Evolutionary conservation across 2,329 filamentous ascomycete genomes (phyloP), one percentile per base, ranked within the genome.

Genomic region (Penicillium verrucosum): DNA sequence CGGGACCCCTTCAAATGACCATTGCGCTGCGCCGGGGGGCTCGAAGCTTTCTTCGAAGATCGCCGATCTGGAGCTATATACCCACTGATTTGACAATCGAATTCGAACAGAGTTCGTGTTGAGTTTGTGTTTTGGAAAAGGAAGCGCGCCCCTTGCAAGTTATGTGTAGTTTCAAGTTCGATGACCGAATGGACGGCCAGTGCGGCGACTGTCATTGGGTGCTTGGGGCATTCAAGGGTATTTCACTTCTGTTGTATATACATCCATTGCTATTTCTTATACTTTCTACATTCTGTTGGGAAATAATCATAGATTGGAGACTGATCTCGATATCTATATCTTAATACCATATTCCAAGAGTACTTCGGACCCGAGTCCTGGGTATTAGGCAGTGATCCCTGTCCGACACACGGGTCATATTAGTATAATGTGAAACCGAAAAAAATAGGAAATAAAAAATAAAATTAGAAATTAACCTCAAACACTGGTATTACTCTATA

Each of bases 121-220:
- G 8, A 40, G 21, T 9, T 30, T 7, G 12, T 38, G 41, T 23
- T 48, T 40, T 25, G n/a, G 23, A 23, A 46, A 25, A n/a, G 9
- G 8, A 34, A 40, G 38, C 46, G 45, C 60, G 18, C 18, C 61
- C 58, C 61, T 62, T 64, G 61, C 61, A 23, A 61, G 30, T 7
- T 48, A 21, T 50, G 32, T 34, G 32, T 34, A 14, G 23, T 36
- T 18, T 51, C 14, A n/a, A 46, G 36, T 23, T 23, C 30, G 3
- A 53, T 42, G 52, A 38, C 49, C 29, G 16, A 25, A 6, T 43
- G 8, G 29, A 43, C 38, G 48, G 42, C 43, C 18, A 40, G 50
- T 41, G 46, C 51, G 44, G 29, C 23, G 49, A 11, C 4, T 51
- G 30, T 43, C 37, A 55, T 55, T 55, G 52, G 52, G 32, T 55